A percentile compares a stretch with the other conserved stretches of the same genome.
These are phyloP conservation scores for Brassica napus DNA, from an alignment of 345 rosid species.

Conservation along the genomic window Da-Ae NC_063450.1:11072501-11073000, in stretches of 20 bases:
- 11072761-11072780: constrained; percentile 4
- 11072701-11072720: not conserved
- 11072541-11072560: not conserved
- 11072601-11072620: not conserved
- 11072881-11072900: constrained; percentile 59
- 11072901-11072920: constrained; percentile 47
- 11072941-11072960: constrained; percentile 83
- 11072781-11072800: not conserved
- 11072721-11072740: not conserved
- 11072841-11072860: constrained; percentile 38
- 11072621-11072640: not conserved
- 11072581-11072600: not conserved
- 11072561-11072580: not conserved
- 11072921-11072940: constrained; percentile 65
- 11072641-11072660: not conserved
- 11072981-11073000: constrained; percentile 67
- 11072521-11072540: not conserved
- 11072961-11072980: constrained; percentile 69
- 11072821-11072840: constrained; percentile 7
- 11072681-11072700: not conserved
- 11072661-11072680: not conserved
- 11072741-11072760: not conserved
- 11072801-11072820: not conserved
- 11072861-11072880: constrained; percentile 48
- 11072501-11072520: not conserved